Base-by-base conservation (phyloP, 805 yeast genomes). In the Pichia cabralensis region DNA sequence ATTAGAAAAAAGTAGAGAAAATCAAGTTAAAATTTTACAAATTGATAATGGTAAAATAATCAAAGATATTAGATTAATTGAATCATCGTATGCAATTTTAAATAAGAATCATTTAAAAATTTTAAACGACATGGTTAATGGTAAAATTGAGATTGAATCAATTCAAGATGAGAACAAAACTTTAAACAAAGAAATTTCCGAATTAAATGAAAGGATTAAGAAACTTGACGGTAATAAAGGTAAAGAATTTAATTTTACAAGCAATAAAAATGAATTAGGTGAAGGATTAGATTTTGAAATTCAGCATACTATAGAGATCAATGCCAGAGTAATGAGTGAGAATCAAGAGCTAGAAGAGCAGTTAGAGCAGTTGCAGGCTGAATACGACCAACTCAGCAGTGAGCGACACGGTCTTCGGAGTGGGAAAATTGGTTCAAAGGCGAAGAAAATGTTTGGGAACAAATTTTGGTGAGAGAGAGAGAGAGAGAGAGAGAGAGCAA, bases 101-200 rank as follows among this genome's bases (percentile, higher is more conserved):
- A 85, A 83, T 51, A 66, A 73, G 40, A 96, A 88, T 49, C 96
- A 92, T 55, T 73, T 86, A 20, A 80, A 74, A 35, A 73, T 86
- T 25, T 94, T 95, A 4, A 89, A 88, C 57, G 84, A 77, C 44
- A 74, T 92, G 76, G 85, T 89, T 22, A 74, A 74, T 43, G 79
- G 82, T 26, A 77, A 92, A 49, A 71, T 88, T 26, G 70, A 65
- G 35, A 64, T 81, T 18, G 95, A 94, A 3, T 78, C 80, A 22
- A 55, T 89, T 18, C 64, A 69, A 32, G 89, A 83, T 46, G 94
- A 84, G 39, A 82, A 83, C 41, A 67, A 62, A 18, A 82, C 76
- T 29, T 58, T 86, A 32, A 53, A 60, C 19, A 51, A 54, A 2
- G 70, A 65, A 34, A 69, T 78, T 26, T 58, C 53, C 2, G 73